Evolutionary conservation across 306 rosid species (phyloP).

Genomic region (Canavalia ensiformis): DNA sequence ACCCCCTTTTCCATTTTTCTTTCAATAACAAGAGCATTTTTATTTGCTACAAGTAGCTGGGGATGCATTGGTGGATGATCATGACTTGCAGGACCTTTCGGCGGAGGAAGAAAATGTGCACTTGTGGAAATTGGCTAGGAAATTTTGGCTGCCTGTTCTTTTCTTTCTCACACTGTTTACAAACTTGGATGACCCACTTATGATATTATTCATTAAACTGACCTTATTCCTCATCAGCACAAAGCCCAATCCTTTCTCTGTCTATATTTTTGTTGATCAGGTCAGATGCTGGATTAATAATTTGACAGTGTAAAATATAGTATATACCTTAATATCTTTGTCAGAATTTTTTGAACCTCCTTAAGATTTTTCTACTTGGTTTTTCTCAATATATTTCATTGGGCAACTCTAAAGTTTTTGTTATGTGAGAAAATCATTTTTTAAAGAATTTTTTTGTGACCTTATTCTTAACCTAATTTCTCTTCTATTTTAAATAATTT

Average conservation of each 20-base stretch:
- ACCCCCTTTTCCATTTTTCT: background rate
- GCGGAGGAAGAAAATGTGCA: conserved; percentile 52
- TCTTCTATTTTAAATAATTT: conserved; percentile 12
- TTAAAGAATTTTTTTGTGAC: background rate
- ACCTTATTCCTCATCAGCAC: conserved; percentile 75
- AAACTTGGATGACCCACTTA: conserved; percentile 62
- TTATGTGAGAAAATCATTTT: background rate
- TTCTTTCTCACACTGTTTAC: conserved; percentile 64
- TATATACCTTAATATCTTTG: conserved; percentile 21
- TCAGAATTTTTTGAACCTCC: background rate
- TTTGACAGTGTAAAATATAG: conserved; percentile 1
- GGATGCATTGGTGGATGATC: conserved; percentile 58
- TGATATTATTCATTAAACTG: conserved; percentile 53
- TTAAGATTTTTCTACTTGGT: conserved; percentile 27
- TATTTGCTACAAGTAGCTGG: conserved; percentile 54
- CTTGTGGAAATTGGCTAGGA: conserved; percentile 63
- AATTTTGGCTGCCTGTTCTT: conserved; percentile 71
- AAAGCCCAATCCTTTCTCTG: conserved; percentile 81
- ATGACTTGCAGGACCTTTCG: conserved; percentile 48
- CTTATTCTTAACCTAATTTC: background rate
- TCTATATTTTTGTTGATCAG: conserved; percentile 75
- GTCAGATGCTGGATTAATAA: conserved; percentile 47
- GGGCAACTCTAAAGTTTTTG: background rate
- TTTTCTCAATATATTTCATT: conserved; percentile 23
- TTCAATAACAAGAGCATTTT: conserved; percentile 32